Evolutionary conservation across 2,329 filamentous ascomycete species (phyloP).

Genomic region (Dothideomycetes sp.): DNA sequence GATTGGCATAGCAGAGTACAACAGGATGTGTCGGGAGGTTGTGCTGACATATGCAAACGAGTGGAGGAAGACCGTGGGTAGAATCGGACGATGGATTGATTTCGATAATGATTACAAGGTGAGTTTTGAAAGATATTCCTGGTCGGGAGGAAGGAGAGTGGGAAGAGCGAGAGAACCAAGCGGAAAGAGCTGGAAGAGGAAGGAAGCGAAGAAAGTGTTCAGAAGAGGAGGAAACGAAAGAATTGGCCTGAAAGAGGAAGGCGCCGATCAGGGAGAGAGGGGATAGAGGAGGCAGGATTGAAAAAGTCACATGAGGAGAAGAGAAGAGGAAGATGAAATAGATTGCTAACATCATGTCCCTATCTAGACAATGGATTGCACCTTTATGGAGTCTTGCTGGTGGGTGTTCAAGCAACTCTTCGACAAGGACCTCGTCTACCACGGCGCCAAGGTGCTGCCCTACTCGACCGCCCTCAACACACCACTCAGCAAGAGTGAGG

Average conservation of each 20-base stretch:
- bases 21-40: constrained; percentile 80
- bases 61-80: constrained; percentile 80
- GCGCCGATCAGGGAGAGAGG: too few species aligned
- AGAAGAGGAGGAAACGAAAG: too few species aligned
- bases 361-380: constrained; percentile 70
- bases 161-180: too few species aligned
- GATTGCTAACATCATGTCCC: not conserved
- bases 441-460: constrained; percentile 85
- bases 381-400: constrained; percentile 93
- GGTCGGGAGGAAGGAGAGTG: too few species aligned
- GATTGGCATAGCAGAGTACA: constrained; percentile 81
- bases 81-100: constrained; percentile 90
- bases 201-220: too few species aligned
- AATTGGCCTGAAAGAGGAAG: too few species aligned
- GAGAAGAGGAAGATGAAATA: too few species aligned
- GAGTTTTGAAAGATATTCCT: too few species aligned
- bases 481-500: constrained; percentile 85
- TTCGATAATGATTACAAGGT: constrained; percentile 92
- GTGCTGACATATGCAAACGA: constrained; percentile 84
- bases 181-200: too few species aligned
- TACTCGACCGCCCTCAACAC: constrained; percentile 88
- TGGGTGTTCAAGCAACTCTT: constrained; percentile 94
- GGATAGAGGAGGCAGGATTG: too few species aligned
- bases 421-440: constrained; percentile 81
- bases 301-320: not conserved